Percentiles rank a stretch among this genome's conserved stretches.
phyloP scores from a whole-genome alignment of 257 asterid species.

The Fraxinus quadrangulata region DNA sequence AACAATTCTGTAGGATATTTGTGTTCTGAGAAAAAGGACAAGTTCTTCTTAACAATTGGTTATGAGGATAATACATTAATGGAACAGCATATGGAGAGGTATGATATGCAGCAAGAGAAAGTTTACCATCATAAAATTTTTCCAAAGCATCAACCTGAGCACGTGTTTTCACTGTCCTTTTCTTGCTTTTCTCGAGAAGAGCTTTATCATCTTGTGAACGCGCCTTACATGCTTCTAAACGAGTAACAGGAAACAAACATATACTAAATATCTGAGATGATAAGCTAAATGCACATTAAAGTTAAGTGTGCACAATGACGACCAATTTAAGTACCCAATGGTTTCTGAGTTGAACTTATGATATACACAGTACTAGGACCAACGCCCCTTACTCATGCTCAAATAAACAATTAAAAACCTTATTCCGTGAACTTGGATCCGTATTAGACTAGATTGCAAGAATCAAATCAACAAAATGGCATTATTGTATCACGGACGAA shows the following conservation, averaged over 20 bases:
- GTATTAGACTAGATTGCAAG: not conserved
- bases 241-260: conserved; percentile 17
- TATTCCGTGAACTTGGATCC: not conserved
- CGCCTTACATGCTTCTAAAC: conserved; percentile 52
- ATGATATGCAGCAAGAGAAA: conserved; percentile 17
- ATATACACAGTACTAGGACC: not conserved
- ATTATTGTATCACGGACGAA: not conserved
- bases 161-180: conserved; percentile 66
- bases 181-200: conserved; percentile 56
- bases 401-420: not conserved
- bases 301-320: conserved; percentile 1
- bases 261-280: conserved; percentile 2
- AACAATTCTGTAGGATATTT: conserved; percentile 75
- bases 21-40: conserved; percentile 52
- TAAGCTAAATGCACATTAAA: conserved; percentile 19
- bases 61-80: not conserved
- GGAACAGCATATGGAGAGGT: conserved; percentile 6
- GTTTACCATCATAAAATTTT: conserved; percentile 63
- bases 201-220: conserved; percentile 69
- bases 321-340: not conserved
- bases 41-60: not conserved
- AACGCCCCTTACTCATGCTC: not conserved
- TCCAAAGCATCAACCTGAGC: conserved; percentile 74
- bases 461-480: not conserved
- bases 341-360: not conserved